Base-by-base conservation (phyloP, 139 green algal genomes). In the Tetratostichococcus sp. region DNA sequence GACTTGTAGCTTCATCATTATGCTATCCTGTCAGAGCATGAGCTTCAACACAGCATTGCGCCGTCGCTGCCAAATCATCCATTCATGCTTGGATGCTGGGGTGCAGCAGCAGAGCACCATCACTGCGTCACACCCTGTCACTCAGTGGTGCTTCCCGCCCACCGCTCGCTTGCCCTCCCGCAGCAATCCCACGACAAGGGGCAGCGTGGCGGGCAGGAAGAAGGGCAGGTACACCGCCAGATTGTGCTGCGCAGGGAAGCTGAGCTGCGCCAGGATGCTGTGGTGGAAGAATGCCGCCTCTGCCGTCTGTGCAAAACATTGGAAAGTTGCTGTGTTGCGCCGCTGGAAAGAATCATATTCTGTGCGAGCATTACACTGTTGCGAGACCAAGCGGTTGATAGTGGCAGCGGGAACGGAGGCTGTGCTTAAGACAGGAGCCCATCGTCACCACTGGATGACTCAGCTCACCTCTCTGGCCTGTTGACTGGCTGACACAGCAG, bases 241-340 rank as follows among this genome's bases (percentile, higher is more conserved):
- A 73, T 86, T 86, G 75, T 91, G 86, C 42, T 82, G 81, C 16
- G 81, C 73, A 4, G 86, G 86, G 62, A 85, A 91, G 71, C 81
- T 86, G 50, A 87, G 65, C 73, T 86, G 81, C 8, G 86, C 75
- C 30, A 91, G 74, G 4, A 91, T 80, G 30, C 84, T 77, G 0
- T 84, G 86, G 74, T 91, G 84, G 26, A 80, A 82, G 71, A 87
- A 89, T 1, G 86, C 86, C 22, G 79, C 80, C 30, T 88, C 84
- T 19, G 85, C 79, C 17, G n/a, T 31, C 65, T 65, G 58, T 28
- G 11, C 66, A 66, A 19, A 6, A 50, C 39, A 50, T 6, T n/a
- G n/a, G n/a, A n/a, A n/a, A n/a, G n/a, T n/a, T n/a, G n/a, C n/a
- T 72, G 26, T 28, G 72, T 17, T 30, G 59, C 32, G 4, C 26